Evolutionary conservation across 768 basidiomycete species (phyloP).

Genomic region (Pleurotus salmoneostramineus): DNA sequence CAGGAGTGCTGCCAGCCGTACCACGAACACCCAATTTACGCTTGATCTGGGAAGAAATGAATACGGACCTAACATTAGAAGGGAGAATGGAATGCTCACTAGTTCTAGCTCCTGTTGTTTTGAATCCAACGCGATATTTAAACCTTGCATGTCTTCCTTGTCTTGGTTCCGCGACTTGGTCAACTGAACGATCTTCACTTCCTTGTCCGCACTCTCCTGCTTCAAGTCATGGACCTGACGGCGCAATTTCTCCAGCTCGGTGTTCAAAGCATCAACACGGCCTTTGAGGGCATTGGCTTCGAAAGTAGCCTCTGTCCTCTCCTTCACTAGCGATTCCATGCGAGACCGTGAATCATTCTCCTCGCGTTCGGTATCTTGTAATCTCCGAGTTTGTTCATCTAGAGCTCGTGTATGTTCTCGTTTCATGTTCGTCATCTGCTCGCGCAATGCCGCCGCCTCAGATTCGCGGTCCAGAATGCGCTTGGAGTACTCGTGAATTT

Average conservation of each 20-base stretch:
- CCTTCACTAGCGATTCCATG: slow-evolving; percentile 45
- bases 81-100: slow-evolving; percentile 39
- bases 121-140: slow-evolving; percentile 89
- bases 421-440: slow-evolving; percentile 49
- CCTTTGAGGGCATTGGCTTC: slow-evolving; percentile 46
- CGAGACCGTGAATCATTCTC: slow-evolving; percentile 41
- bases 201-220: slow-evolving; percentile 81
- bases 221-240: slow-evolving; percentile 67
- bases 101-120: slow-evolving; percentile 94
- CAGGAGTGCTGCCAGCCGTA: slow-evolving; percentile 54
- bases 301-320: slow-evolving; percentile 54
- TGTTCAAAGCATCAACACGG: slow-evolving; percentile 42
- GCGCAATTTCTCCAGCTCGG: slow-evolving; percentile 58
- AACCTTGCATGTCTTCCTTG: slow-evolving; percentile 74
- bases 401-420: slow-evolving; percentile 50
- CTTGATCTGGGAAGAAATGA: slow-evolving; percentile 49
- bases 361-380: slow-evolving; percentile 43
- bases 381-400: slow-evolving; percentile 42
- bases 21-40: slow-evolving; percentile 54
- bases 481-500: slow-evolving; percentile 44
- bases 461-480: slow-evolving; percentile 45
- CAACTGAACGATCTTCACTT: slow-evolving; percentile 73
- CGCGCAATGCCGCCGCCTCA: slow-evolving; percentile 50
- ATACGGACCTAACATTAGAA: neutral
- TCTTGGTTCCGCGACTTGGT: slow-evolving; percentile 62